A percentile compares a stretch with the other conserved stretches of the same genome.
Conservation (phyloP, 441 rosid genomes). For the Corymbia calophylla region DNA sequence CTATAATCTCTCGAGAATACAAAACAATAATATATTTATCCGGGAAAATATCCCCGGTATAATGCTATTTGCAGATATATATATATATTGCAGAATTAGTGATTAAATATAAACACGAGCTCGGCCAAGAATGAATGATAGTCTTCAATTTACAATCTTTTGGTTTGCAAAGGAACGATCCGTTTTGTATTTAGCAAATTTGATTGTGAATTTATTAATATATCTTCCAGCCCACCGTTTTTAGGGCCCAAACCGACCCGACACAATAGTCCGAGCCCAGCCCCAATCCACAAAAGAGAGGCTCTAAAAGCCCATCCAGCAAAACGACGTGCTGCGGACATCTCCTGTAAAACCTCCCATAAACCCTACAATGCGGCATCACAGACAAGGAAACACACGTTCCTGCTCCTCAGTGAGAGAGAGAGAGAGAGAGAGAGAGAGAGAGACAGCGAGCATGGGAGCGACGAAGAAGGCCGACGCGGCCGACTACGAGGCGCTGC, state of each 20-base stretch:
- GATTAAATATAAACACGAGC: neutral
- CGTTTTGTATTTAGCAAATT: neutral
- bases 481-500: conserved; percentile 43
- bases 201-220: neutral
- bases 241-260: neutral
- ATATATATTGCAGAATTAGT: neutral
- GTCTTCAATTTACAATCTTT: neutral
- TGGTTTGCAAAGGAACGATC: neutral
- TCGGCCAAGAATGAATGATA: neutral
- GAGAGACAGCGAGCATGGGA: neutral
- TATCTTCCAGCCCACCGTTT: neutral
- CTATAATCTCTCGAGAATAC: neutral
- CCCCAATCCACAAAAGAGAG: neutral
- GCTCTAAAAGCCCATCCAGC: neutral
- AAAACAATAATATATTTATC: too few relatives aligned
- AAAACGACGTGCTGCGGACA: neutral
- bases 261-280: neutral
- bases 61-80: neutral
- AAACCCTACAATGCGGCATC: neutral
- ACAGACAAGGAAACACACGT: neutral
- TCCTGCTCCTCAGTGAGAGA: neutral
- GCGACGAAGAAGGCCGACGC: conserved; percentile 2
- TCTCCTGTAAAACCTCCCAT: neutral
- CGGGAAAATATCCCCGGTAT: too few relatives aligned
- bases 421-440: neutral